phyloP scores from a whole-genome alignment of 2,329 filamentous ascomycete species.

The Hyphodiscus sp. region DNA sequence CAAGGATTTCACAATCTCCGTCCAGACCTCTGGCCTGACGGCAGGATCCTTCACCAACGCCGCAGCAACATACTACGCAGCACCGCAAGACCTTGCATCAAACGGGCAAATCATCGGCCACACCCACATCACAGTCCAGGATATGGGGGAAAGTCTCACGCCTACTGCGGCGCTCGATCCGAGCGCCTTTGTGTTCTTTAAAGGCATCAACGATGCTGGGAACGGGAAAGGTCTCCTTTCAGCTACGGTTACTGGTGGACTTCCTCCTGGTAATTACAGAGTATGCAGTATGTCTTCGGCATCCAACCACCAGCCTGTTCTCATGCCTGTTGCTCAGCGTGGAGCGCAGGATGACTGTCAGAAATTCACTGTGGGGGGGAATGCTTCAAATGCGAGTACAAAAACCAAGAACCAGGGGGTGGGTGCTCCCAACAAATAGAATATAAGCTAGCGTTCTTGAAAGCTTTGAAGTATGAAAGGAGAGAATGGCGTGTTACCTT shows the following conservation, averaged over 20 bases:
- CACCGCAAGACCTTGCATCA: conserved; percentile 31
- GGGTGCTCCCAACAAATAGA: too few relatives aligned
- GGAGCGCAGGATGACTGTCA: conserved; percentile 39
- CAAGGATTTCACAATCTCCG: conserved; percentile 28
- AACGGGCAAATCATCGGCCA: conserved; percentile 33
- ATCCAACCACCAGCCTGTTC: conserved; percentile 37
- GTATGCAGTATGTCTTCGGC: conserved; percentile 38
- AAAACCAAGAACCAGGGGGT: too few relatives aligned
- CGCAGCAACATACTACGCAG: conserved; percentile 33
- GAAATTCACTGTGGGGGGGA: conserved; percentile 39
- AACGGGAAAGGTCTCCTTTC: conserved; percentile 33
- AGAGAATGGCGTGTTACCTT: too few relatives aligned
- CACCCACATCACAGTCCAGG: conserved; percentile 35
- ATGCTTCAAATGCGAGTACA: too few relatives aligned
- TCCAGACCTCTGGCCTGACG: conserved; percentile 31
- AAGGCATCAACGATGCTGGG: conserved; percentile 36
- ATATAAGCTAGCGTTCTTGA: too few relatives aligned
- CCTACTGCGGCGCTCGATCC: conserved; percentile 28
- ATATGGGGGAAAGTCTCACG: conserved; percentile 29
- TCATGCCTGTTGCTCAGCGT: conserved; percentile 39
- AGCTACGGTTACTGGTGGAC: conserved; percentile 34
- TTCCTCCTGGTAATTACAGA: conserved; percentile 37
- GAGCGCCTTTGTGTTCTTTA: conserved; percentile 34
- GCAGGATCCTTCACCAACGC: conserved; percentile 36
- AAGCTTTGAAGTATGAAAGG: too few relatives aligned